A percentile compares a stretch with the other conserved stretches of the same genome.
Evolutionary conservation across 805 yeast species (phyloP).

Genomic region (Cyberlindnera saturnus): DNA sequence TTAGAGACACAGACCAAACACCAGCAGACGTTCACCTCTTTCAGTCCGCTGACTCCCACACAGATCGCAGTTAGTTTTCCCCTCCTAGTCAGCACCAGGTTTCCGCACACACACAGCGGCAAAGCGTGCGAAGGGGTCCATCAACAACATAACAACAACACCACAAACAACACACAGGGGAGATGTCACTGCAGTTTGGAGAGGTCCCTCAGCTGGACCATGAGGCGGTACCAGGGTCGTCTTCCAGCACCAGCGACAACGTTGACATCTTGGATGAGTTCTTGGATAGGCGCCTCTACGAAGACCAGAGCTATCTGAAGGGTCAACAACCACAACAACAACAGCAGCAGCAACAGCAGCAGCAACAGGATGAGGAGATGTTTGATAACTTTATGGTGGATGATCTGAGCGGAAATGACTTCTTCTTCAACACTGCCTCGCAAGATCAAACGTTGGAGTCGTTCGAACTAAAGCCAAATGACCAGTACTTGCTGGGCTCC

Average conservation of each 20-base stretch:
- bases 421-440: constrained; percentile 2
- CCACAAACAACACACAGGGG: no score
- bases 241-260: constrained; percentile 2
- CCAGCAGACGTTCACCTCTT: no score
- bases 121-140: no score
- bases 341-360: constrained; percentile 3
- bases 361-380: constrained; percentile 18
- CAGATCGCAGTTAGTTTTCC: no score
- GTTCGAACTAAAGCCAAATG: background rate
- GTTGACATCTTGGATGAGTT: constrained; percentile 47
- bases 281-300: constrained; percentile 22
- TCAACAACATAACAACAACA: no score
- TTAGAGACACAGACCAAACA: no score
- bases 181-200: constrained; percentile 15
- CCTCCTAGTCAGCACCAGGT: no score
- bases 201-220: constrained; percentile 14
- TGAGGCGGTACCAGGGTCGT: background rate
- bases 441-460: background rate
- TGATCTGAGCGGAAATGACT: constrained; percentile 20
- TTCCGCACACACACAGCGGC: no score
- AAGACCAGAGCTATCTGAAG: constrained; percentile 13
- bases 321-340: constrained; percentile 4
- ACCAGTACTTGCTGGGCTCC: background rate
- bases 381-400: constrained; percentile 21
- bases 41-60: no score